Evolutionary conservation across 352 stramenopile species (phyloP), one percentile per base, ranked within the genome.

Genomic region (Pythium folliculosum): DNA sequence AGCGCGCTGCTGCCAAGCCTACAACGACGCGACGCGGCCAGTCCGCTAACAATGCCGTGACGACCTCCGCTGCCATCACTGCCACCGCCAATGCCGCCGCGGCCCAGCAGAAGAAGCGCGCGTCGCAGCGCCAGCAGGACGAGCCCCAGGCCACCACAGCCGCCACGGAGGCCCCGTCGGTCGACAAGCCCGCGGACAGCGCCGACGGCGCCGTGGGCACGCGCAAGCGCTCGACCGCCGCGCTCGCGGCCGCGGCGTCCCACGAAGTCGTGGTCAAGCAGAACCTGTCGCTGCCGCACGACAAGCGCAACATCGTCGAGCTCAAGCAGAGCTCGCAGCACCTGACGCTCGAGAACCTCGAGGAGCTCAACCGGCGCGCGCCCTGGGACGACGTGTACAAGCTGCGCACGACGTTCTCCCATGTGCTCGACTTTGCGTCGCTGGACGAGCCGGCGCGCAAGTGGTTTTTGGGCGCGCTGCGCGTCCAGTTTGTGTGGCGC

Each of bases 321-420:
- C 69, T 82, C 63, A 80, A 80, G 67, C 72, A 78, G 54, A 77
- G 70, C 45, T 78, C 76, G 9, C 64, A 62, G 61, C 69, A 77
- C 14, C 53, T 82, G 8, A 55, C 63, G 40, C 67, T 82, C 7
- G 32, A 69, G 9, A 51, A 38, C 14, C 63, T 82, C 5, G 55
- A 72, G 8, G 59, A n/a, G 5, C 60, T 82, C 5, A 72, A 78
- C 47, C 23, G 25, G 2, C 51, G 47, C n/a, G 73, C 66, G 45
- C 76, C 76, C 7, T 82, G 76, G 76, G 76, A 82, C 60, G 70
- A 80, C 38, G 71, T 82, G 47, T 82, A 78, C 67, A 62, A 70
- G 21, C 70, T 57, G 12, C 76, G 76, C 3, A 64, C 70, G 44
- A 59, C 71, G 2, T 72, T 64, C 50, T 77, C 67, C 25, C 68